Evolutionary conservation across 495 filamentous ascomycete genomes (phyloP), one percentile per base, ranked within the genome.

Genomic region (Lasiosphaeris hirsuta): DNA sequence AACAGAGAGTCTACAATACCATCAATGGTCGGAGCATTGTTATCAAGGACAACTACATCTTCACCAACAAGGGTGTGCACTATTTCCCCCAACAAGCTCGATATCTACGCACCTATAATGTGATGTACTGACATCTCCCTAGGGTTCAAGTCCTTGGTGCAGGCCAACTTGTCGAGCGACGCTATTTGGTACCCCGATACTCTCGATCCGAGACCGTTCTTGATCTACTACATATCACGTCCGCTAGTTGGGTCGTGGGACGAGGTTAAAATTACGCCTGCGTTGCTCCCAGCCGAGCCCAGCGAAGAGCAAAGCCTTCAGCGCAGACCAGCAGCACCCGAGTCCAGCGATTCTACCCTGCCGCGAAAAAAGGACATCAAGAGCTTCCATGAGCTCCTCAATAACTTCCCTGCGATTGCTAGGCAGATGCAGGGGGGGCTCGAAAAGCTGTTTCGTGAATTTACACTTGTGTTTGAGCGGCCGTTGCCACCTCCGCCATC

Each of bases 401-500:
- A 90, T 58, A 81, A 91, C 58, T 99, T 97, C 57, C 95, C 95
- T 10, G 91, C 95, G 82, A 99, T 99, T 61, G 92, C 94, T 35
- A 82, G 90, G 56, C 95, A 97, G 72, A 96, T 97, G 93, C 90
- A 96, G 65, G 83, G 86, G 1, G 95, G 95, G 0, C 73, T 99
- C 15, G 92, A 97, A 68, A 84, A 89, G 69, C 70, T 99, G 40
- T 97, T 97, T 62, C 86, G 85, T 48, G 90, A 96, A 57, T 97
- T 97, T 70, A 87, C 84, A 7, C 84, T 82, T 41, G 87, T 92
- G 42, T 86, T 96, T 55, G 88, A 95, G 58, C 92, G 89, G 61
- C 90, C 90, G 11, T 68, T 93, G 33, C 90, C 92, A 2, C 86
- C 88, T 7, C 87, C 86, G 4, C 90, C 87, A 4, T 89, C 89